A percentile compares a stretch with the other conserved stretches of the same genome.
Evolutionary conservation across 2,329 filamentous ascomycete genomes (phyloP).

Genomic region (Diaporthe batatas): DNA sequence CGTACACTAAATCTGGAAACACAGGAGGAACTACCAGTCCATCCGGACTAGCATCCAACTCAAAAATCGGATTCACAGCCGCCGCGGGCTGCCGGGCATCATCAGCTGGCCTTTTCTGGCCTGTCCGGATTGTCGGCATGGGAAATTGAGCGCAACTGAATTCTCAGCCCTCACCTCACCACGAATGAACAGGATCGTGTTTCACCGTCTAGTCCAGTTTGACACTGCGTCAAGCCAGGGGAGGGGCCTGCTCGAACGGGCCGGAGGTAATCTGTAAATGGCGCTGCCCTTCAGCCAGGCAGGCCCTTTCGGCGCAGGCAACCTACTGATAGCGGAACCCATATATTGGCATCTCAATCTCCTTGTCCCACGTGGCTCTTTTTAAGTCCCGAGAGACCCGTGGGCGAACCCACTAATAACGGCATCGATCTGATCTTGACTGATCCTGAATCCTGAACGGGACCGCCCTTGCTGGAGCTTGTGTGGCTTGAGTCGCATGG

Average conservation of each 20-base stretch:
- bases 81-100: too few relatives aligned
- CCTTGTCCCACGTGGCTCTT: slow-evolving; percentile 37
- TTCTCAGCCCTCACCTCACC: slow-evolving; percentile 31
- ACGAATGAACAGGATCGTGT: slow-evolving; percentile 26
- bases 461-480: background rate
- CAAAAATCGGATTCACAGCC: too few relatives aligned
- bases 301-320: background rate
- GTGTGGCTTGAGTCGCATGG: slow-evolving; percentile 7
- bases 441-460: slow-evolving; percentile 13
- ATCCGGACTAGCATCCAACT: slow-evolving; percentile 5
- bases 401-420: slow-evolving; percentile 19
- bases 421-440: slow-evolving; percentile 13
- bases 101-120: background rate
- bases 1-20: background rate
- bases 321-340: slow-evolving; percentile 21
- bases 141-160: slow-evolving; percentile 26
- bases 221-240: slow-evolving; percentile 27
- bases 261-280: too few relatives aligned
- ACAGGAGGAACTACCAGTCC: background rate
- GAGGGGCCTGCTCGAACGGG: slow-evolving; percentile 7
- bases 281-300: too few relatives aligned
- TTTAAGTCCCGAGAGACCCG: slow-evolving; percentile 33
- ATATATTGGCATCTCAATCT: slow-evolving; percentile 32
- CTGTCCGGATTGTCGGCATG: background rate
- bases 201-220: slow-evolving; percentile 32